A percentile compares a stretch with the other conserved stretches of the same genome.
These are phyloP conservation scores for Azolla pinnata DNA, from an alignment of 75 land plant species.

Conservation along the genomic window DNA sequence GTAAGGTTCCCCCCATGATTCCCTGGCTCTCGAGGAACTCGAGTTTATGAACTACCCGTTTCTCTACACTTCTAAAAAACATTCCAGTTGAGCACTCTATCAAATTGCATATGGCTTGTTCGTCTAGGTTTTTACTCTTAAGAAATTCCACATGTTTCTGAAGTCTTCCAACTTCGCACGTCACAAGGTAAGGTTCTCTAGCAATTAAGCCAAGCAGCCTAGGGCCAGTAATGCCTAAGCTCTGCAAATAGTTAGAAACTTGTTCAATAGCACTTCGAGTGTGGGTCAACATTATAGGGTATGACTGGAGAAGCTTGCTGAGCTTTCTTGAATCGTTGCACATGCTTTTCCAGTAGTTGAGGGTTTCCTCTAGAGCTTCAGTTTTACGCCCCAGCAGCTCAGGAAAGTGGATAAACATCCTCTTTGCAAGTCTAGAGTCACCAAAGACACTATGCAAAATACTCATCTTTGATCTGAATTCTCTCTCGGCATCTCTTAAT, in stretches of 20 bases:
- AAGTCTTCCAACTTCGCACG: background rate
- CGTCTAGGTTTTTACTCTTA: background rate
- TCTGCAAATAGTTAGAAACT: background rate
- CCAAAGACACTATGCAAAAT: background rate
- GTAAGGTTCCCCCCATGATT: background rate
- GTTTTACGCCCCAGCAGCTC: conserved; percentile 6
- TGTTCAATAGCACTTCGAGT: background rate
- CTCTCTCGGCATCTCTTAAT: background rate
- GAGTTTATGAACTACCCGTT: background rate
- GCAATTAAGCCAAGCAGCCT: background rate
- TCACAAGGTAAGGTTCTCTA: background rate
- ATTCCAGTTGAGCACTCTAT: background rate
- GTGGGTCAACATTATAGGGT: conserved; percentile 1
- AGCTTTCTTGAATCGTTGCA: background rate
- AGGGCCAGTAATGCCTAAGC: background rate
- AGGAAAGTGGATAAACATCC: background rate
- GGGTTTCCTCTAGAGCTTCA: conserved; percentile 4
- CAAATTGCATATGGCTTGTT: conserved; percentile 2
- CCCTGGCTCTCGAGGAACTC: conserved; percentile 3
- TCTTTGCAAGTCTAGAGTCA: background rate
- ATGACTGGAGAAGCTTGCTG: background rate
- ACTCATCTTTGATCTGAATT: background rate
- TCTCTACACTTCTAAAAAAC: conserved; percentile 1
- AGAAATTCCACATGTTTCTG: conserved; percentile 1
- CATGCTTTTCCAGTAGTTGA: background rate